A percentile compares a stretch with the other conserved stretches of the same genome.
phyloP scores from a whole-genome alignment of 495 filamentous ascomycete genomes.

The Aspergillus sclerotiicarbonarius region DNA sequence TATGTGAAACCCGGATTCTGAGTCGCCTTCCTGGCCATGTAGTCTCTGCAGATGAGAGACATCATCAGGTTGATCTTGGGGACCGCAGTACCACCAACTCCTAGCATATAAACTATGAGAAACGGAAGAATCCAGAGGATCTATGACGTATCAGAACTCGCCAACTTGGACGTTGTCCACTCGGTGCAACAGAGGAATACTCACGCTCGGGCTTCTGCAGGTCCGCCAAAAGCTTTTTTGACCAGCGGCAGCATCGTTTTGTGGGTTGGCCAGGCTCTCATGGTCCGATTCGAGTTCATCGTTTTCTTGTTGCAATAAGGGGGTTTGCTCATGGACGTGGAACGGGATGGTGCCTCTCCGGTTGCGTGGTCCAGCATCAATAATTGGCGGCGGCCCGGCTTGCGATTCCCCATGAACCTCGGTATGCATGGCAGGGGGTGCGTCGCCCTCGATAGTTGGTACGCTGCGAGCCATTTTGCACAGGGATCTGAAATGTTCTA shows the following conservation, averaged over 20 bases:
- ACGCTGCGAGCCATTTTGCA: neutral
- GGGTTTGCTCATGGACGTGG: conserved; percentile 31
- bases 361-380: conserved; percentile 1
- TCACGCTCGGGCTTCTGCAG: conserved; percentile 19
- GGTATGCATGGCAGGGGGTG: conserved; percentile 7
- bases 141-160: conserved; percentile 36
- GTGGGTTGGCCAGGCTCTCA: conserved; percentile 9
- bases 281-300: conserved; percentile 9
- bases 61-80: conserved; percentile 80
- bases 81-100: conserved; percentile 78
- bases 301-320: conserved; percentile 29
- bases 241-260: neutral
- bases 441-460: neutral
- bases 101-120: conserved; percentile 73
- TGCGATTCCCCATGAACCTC: conserved; percentile 42
- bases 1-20: conserved; percentile 59
- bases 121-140: conserved; percentile 82
- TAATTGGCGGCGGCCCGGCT: neutral
- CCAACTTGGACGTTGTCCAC: neutral
- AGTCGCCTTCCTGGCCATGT: conserved; percentile 60
- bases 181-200: neutral
- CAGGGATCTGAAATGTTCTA: neutral
- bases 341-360: neutral
- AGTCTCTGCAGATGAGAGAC: conserved; percentile 74
- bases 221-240: neutral